Percentiles rank a stretch among this genome's conserved stretches.
Evolutionary conservation across 1,139 yeast species (phyloP).

Genomic region (Kluyveromyces sp.): DNA sequence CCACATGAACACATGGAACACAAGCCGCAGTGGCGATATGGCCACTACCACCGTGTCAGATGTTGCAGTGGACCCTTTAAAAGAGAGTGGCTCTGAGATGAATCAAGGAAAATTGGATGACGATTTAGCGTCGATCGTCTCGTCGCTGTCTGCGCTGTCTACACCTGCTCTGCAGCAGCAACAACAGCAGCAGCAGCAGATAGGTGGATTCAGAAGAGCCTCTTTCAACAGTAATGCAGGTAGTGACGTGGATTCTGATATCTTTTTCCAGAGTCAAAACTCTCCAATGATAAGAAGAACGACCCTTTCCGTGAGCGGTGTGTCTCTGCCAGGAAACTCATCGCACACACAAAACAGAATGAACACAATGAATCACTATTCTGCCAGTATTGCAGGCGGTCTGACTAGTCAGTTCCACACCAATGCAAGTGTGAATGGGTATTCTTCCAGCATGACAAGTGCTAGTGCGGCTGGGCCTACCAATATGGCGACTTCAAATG

Average conservation of each 20-base stretch:
- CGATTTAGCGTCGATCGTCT: constrained; percentile 32
- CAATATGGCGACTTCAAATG: background rate
- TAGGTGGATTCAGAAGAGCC: constrained; percentile 31
- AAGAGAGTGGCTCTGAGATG: background rate
- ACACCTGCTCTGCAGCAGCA: constrained; percentile 10
- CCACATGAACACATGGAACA: background rate
- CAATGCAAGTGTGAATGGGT: background rate
- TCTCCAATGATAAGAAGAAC: constrained; percentile 19
- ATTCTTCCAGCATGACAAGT: background rate
- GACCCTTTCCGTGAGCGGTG: constrained; percentile 26
- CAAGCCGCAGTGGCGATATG: background rate
- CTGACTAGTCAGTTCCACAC: constrained; percentile 5
- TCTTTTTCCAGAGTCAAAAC: constrained; percentile 12
- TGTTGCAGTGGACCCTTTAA: constrained; percentile 2
- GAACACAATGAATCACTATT: constrained; percentile 21
- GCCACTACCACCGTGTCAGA: background rate
- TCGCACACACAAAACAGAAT: constrained; percentile 13
- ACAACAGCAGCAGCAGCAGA: constrained; percentile 17
- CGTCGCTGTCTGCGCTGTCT: constrained; percentile 31
- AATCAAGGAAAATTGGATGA: constrained; percentile 20
- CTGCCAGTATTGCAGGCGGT: constrained; percentile 27
- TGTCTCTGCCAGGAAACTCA: constrained; percentile 10
- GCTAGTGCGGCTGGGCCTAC: background rate
- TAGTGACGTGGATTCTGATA: constrained; percentile 24
- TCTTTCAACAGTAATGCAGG: constrained; percentile 24